Evolutionary conservation across 108 stramenopile genomes (phyloP).

Genomic region (Cyclotella choctawhatcheeana): DNA sequence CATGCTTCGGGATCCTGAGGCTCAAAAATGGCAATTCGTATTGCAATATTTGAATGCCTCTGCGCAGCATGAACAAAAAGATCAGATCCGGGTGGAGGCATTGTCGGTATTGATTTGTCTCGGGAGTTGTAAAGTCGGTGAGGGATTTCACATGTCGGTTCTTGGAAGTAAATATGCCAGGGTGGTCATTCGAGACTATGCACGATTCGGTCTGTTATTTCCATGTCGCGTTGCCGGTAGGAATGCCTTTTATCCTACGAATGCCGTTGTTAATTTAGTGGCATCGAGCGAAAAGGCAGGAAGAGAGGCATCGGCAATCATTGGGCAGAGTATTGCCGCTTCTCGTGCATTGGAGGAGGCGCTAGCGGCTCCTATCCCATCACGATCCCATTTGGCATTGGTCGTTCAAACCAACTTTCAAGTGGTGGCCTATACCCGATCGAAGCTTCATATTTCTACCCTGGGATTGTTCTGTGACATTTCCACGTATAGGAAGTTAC

Average conservation of each 20-base stretch:
- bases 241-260: conserved; percentile 79
- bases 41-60: conserved; percentile 71
- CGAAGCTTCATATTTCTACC: conserved; percentile 83
- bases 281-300: conserved; percentile 45
- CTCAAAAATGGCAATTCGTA: conserved; percentile 89
- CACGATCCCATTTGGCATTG: conserved; percentile 79
- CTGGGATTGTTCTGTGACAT: conserved; percentile 88
- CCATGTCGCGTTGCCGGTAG: conserved; percentile 66
- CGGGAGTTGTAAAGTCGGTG: conserved; percentile 70
- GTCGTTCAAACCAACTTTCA: conserved; percentile 94
- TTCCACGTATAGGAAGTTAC: conserved; percentile 73
- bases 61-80: conserved; percentile 45
- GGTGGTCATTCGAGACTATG: conserved; percentile 74
- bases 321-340: conserved; percentile 48
- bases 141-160: conserved; percentile 65
- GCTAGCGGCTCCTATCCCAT: conserved; percentile 68
- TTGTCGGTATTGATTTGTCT: conserved; percentile 77
- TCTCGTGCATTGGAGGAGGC: conserved; percentile 70
- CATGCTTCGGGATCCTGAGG: conserved; percentile 79
- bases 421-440: conserved; percentile 87
- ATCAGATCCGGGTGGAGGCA: conserved; percentile 62
- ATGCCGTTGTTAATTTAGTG: conserved; percentile 79
- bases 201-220: conserved; percentile 77
- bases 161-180: conserved; percentile 61
- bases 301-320: conserved; percentile 2